phyloP scores from a whole-genome alignment of 177 flowering plant species.

The Vitis hybrid region DNA sequence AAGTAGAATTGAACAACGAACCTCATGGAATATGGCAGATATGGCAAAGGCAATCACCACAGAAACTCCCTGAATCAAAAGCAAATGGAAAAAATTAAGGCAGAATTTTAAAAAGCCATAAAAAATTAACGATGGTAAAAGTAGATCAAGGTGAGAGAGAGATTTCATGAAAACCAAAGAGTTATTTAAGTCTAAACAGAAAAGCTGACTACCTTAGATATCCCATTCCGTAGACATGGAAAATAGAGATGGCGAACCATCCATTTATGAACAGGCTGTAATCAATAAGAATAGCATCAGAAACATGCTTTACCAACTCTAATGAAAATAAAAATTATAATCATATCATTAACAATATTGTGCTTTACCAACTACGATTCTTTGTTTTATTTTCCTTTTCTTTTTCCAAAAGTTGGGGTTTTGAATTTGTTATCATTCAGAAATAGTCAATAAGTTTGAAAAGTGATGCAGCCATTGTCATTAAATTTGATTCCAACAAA shows the following conservation, averaged over 20 bases:
- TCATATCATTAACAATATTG: neutral
- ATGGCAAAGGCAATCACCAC: slow-evolving; percentile 60
- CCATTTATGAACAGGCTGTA: slow-evolving; percentile 99
- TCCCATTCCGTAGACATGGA: slow-evolving; percentile 77
- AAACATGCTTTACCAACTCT: neutral
- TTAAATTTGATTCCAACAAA: too few species aligned
- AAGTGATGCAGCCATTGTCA: too few species aligned
- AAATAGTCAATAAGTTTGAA: too few species aligned
- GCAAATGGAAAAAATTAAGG: slow-evolving; percentile 1
- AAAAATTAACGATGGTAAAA: neutral
- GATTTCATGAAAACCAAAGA: neutral
- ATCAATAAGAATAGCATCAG: slow-evolving; percentile 19
- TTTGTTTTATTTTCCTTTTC: too few species aligned
- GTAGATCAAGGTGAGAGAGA: too few species aligned
- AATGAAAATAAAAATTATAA: too few species aligned
- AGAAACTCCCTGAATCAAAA: slow-evolving; percentile 55
- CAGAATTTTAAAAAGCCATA: neutral
- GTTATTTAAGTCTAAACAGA: neutral
- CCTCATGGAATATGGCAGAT: slow-evolving; percentile 91
- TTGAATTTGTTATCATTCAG: too few species aligned
- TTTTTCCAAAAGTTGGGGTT: too few species aligned
- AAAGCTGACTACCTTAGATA: slow-evolving; percentile 63
- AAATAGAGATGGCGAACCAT: slow-evolving; percentile 93
- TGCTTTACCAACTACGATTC: too few species aligned
- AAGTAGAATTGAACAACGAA: slow-evolving; percentile 17